Evolutionary conservation across 805 yeast genomes (phyloP).

Genomic region (Saccharomycopsis vini): DNA sequence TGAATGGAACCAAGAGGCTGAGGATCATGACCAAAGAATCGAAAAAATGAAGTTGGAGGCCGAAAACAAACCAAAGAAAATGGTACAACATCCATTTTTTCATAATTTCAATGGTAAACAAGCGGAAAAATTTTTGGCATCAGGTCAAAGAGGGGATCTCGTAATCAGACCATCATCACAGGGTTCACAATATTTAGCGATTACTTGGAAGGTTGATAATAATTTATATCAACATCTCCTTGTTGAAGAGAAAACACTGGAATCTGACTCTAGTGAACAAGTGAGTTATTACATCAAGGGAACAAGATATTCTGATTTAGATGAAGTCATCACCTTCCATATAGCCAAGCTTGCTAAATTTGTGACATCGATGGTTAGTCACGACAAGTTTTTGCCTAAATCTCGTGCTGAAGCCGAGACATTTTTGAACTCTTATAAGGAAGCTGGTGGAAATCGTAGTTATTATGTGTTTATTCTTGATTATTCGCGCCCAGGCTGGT

Average conservation of each 20-base stretch:
- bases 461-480: conserved; percentile 88
- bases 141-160: conserved; percentile 81
- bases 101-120: conserved; percentile 73
- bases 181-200: conserved; percentile 80
- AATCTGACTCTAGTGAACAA: conserved; percentile 62
- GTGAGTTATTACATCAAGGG: conserved; percentile 56
- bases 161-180: conserved; percentile 91
- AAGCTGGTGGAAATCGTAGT: conserved; percentile 83
- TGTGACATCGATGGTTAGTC: conserved; percentile 73
- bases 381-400: conserved; percentile 85
- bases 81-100: conserved; percentile 87
- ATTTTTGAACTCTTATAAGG: conserved; percentile 82
- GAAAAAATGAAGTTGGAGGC: conserved; percentile 57
- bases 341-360: conserved; percentile 75
- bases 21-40: conserved; percentile 49
- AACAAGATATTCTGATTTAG: conserved; percentile 73
- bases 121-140: conserved; percentile 89
- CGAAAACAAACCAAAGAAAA: conserved; percentile 60
- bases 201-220: conserved; percentile 94
- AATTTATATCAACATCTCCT: conserved; percentile 87
- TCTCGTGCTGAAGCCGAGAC: conserved; percentile 69
- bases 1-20: conserved; percentile 77
- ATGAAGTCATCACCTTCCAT: conserved; percentile 84
- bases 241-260: conserved; percentile 65
- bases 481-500: conserved; percentile 91